Evolutionary conservation across 2,329 filamentous ascomycete species (phyloP), one percentile per base, ranked within the genome.

Genomic region (Furcasterigmium sp.): DNA sequence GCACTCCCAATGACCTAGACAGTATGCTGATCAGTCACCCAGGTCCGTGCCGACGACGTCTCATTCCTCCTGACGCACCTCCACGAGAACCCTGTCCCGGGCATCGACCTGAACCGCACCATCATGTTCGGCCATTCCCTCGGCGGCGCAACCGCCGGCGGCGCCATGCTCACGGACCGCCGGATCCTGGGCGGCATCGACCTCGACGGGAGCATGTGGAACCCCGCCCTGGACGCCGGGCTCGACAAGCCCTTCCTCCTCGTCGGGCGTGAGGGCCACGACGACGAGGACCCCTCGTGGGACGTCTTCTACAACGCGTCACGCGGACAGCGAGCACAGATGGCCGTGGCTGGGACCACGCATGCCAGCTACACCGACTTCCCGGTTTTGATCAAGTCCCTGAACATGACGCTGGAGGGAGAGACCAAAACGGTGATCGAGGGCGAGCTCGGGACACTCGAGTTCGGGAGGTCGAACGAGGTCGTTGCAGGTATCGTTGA

Each of bases 121-220:
- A 55, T 61, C 1, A 57, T 64, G 5, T 63, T 63, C 4, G 69
- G 69, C 0, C 65, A 68, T 38, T 69, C 65, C 0, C 52, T 68
- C 4, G 66, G 66, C 1, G 66, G 65, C 0, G 62, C 67, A 2
- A 57, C 62, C 1, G 54, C 67, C 0, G 64, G 64, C 0, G 53
- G 55, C 1, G 58, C 60, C 1, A 50, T 62, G 39, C 37, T 58
- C 3, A 41, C 43, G 3, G 63, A 70, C 37, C 42, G 44, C 1
- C 49, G 63, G 3, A 56, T 72, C 42, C 44, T 49, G 0, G 67
- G 57, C 0, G 69, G 67, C 4, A 49, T 69, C 2, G 56, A 70
- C 37, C 21, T 73, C 8, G 70, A 73, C 46, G 70, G 70, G 5
- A 45, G 47, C 1, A 40, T 70, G 0, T 56, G 59, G 30, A 55